Evolutionary conservation across 2,329 filamentous ascomycete species (phyloP), one percentile per base, ranked within the genome.

Genomic region (Trichoderma pleuroti): DNA sequence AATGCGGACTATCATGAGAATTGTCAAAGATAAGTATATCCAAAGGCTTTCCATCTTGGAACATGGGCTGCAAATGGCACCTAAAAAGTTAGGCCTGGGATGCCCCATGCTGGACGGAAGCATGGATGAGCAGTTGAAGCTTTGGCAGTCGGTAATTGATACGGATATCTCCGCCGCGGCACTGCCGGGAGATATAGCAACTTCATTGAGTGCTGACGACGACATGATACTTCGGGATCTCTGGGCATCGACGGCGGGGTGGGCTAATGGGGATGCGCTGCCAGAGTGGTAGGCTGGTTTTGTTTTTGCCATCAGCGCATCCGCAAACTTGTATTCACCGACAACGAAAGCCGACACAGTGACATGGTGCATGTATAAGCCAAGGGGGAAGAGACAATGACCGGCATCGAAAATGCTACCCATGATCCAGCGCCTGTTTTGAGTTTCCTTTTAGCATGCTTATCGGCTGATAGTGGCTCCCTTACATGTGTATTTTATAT

Each of bases 21-120:
- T 85, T 16, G 80, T 88, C 52, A 82, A 78, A 75, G 75, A 75
- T 24, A 87, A 86, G 77, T 87, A 83, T 74, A 77, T 81, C 52
- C 80, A 76, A 56, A 80, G 83, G 32, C 39, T 64, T 34, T 32
- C 30, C 14, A 21, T 60, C n/a, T 18, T 65, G 10, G 21, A 70
- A 16, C 57, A 32, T n/a, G 14, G 57, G 52, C 59, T 34, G 12
- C 28, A 49, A 61, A 64, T 46, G 18, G 24, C 34, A 3, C 73
- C 84, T 4, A 80, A 79, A 72, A 56, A 39, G 65, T 69, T 63
- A 52, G 69, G 72, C 14, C 71, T 75, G 8, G 70, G 78, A 5
- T 88, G 86, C 71, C 86, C 86, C 16, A 85, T 87, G 83, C 77
- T 87, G 52, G 85, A 87, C 72, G 84, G 82, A 10, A 63, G 60